Base-by-base conservation (phyloP, 768 basidiomycete genomes). In the Crepidotus variabilis region DNA sequence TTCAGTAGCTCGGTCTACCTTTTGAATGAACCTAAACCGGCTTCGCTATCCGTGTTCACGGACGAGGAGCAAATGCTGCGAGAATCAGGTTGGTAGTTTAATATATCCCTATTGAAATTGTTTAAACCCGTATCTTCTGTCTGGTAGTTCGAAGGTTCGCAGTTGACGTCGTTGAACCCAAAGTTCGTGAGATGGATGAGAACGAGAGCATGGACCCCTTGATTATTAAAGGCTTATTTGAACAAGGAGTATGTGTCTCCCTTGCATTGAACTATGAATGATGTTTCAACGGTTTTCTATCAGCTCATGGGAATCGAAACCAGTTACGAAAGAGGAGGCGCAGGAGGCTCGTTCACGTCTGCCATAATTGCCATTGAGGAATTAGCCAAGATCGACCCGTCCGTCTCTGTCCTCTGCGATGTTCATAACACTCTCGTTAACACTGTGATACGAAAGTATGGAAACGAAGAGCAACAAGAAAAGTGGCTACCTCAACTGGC, bases 251-350 rank as follows among this genome's bases (percentile, higher is more conserved):
- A 67, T 64, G 90, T 73, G 2, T 36, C 35, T 43, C 33, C 21
- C 35, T 33, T 60, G 33, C 36, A 50, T 46, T 28, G 24, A 35
- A 18, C 51, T 16, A 48, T 8, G 10, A 53, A 56, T n/a, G n/a
- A 34, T 47, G 16, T 16, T 28, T 34, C 28, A 48, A 36, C 43
- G 46, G 22, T 13, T 18, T 16, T 51, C 39, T 48, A 28, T 14
- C 54, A 97, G 94, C 82, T 98, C 48, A 99, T 99, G 97, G 96
- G 92, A 35, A 96, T 99, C 56, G 97, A 98, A 74, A 98, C 93
- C 6, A 81, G 80, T 49, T 80, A 82, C 16, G 92, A 88, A 21
- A 81, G 90, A 57, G 91, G 90, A 2, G 97, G 97, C 34, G 80
- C 95, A 3, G 95, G 90, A 65, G 88, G 84, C 28, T 93, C 92